phyloP scores from a whole-genome alignment of 2,329 filamentous ascomycete species.

The Aspergillus hiratsukae region DNA sequence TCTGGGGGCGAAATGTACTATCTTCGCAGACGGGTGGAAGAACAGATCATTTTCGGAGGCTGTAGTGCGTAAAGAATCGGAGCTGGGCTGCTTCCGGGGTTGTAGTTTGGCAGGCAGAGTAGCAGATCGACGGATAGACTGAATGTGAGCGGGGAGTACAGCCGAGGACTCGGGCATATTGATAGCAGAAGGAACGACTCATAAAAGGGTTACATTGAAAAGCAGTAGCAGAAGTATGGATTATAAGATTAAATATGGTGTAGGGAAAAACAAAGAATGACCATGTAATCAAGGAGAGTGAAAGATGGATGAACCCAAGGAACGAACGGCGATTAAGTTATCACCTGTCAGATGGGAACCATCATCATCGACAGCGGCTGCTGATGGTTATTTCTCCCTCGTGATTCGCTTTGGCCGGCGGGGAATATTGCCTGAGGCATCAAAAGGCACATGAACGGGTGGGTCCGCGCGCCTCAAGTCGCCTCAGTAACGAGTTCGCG shows the following conservation, averaged over 20 bases:
- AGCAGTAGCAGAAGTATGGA: not conserved
- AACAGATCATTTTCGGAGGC: conserved; percentile 54
- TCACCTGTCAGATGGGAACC: not conserved
- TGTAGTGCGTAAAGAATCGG: conserved; percentile 16
- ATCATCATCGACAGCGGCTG: conserved; percentile 1
- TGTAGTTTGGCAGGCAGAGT: conserved; percentile 36
- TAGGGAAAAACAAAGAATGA: conserved; percentile 1
- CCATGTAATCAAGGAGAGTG: conserved; percentile 2
- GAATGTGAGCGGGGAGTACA: conserved; percentile 24
- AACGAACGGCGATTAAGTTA: conserved; percentile 5
- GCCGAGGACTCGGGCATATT: conserved; percentile 31
- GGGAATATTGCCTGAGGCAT: conserved; percentile 4
- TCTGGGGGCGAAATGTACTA: conserved; percentile 58
- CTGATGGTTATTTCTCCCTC: not conserved
- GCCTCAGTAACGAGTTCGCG: conserved; percentile 1
- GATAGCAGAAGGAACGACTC: conserved; percentile 1
- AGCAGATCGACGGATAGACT: conserved; percentile 30
- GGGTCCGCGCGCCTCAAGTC: not conserved
- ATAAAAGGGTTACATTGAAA: conserved; percentile 15
- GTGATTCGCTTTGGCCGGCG: conserved; percentile 1
- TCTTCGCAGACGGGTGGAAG: conserved; percentile 66
- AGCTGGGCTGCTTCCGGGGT: conserved; percentile 23
- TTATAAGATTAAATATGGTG: not conserved
- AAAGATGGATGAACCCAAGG: not conserved
- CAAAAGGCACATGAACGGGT: not conserved